phyloP scores from a whole-genome alignment of 176 grass and related monocot species.

The Musa schizocarpa region DNA sequence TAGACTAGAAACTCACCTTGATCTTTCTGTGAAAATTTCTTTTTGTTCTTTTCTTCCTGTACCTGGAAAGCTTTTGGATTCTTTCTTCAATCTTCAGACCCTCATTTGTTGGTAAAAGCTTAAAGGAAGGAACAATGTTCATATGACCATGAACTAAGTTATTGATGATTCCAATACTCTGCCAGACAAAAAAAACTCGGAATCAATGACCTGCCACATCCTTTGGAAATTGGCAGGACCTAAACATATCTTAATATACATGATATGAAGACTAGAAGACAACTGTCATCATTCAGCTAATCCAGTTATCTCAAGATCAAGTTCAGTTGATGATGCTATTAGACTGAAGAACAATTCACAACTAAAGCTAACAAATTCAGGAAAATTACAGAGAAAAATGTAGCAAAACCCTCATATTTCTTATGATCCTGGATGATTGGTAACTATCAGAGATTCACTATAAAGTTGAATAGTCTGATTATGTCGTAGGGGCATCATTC shows the following conservation, averaged over 20 bases:
- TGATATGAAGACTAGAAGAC: background rate
- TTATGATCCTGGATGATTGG: no score
- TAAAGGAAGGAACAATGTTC: background rate
- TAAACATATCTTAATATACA: background rate
- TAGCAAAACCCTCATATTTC: no score
- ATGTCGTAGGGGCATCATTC: no score
- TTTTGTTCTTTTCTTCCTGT: conserved; percentile 8
- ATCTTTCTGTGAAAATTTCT: conserved; percentile 17
- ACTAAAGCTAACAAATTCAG: no score
- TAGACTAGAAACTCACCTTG: background rate
- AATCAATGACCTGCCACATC: background rate
- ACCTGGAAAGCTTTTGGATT: conserved; percentile 10
- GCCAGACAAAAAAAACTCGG: background rate
- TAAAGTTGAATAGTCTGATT: no score
- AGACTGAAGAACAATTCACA: no score
- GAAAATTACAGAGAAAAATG: no score
- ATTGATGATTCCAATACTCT: background rate
- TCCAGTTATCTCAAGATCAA: no score
- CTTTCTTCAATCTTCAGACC: conserved; percentile 12
- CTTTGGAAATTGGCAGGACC: background rate
- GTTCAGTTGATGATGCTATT: no score
- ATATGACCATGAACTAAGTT: background rate
- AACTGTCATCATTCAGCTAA: no score
- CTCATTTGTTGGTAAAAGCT: background rate
- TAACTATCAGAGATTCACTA: no score